Conservation (phyloP, 257 asterid species). For the Ajuga chamaepitys region DNA sequence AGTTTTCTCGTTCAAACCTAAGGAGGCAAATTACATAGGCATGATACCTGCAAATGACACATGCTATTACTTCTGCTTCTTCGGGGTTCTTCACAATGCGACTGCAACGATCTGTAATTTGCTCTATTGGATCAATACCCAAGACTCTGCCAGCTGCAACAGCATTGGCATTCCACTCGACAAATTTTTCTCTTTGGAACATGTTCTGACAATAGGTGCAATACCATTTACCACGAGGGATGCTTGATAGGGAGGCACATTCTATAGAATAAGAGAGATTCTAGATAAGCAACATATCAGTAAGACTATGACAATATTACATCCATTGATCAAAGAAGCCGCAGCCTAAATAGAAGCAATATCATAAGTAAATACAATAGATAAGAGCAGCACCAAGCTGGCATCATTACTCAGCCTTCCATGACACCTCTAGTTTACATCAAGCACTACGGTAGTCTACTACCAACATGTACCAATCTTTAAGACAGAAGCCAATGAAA, state of each 20-base stretch:
- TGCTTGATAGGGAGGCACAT: conserved; percentile 69
- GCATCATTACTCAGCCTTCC: background rate
- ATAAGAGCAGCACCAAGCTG: background rate
- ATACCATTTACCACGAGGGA: conserved; percentile 94
- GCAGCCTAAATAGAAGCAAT: background rate
- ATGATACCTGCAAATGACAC: conserved; percentile 90
- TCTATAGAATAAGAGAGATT: conserved; percentile 44
- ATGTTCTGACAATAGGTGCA: conserved; percentile 90
- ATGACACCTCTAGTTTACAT: background rate
- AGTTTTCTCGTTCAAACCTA: background rate
- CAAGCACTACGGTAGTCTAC: background rate
- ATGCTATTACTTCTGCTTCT: conserved; percentile 88
- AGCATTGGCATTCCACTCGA: conserved; percentile 74
- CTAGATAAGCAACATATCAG: conserved; percentile 6
- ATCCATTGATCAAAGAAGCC: background rate
- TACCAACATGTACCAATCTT: background rate
- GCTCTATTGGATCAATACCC: conserved; percentile 69
- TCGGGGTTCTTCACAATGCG: conserved; percentile 84
- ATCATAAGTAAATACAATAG: no score
- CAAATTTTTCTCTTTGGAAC: conserved; percentile 79
- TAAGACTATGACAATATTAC: conserved; percentile 5
- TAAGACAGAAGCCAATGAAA: background rate
- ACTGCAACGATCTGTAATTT: conserved; percentile 77
- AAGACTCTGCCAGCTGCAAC: conserved; percentile 88
- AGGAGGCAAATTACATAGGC: background rate